Conservation (phyloP, 768 basidiomycete genomes). For the Mycena indigotica region DNA sequence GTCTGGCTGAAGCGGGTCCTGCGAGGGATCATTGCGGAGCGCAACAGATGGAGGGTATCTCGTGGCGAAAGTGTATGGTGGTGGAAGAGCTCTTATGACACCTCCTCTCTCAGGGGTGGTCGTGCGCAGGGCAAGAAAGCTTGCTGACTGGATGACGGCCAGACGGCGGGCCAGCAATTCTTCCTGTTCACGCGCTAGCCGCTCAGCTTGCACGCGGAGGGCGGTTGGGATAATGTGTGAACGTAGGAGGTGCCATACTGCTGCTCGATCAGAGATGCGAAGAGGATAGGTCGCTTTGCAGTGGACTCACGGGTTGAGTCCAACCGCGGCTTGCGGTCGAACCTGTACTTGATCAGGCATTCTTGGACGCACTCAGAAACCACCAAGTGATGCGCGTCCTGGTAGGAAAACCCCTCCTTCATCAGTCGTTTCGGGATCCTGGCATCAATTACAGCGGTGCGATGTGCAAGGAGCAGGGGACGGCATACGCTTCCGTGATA, state of each 20-base stretch:
- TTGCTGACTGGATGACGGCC: background rate
- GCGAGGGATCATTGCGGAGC: background rate
- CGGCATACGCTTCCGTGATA: too few species aligned
- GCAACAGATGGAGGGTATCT: background rate
- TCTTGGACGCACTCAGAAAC: background rate
- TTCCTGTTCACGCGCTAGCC: conserved; percentile 4
- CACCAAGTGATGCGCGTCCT: background rate
- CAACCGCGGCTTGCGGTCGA: conserved; percentile 4
- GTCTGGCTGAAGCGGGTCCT: background rate
- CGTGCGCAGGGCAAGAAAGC: background rate
- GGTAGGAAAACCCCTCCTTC: background rate
- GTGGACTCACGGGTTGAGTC: conserved; percentile 6
- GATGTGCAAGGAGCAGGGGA: too few species aligned
- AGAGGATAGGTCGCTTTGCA: too few species aligned
- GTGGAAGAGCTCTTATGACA: background rate
- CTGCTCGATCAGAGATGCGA: too few species aligned
- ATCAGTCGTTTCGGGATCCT: background rate
- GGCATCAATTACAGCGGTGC: too few species aligned
- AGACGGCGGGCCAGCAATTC: background rate
- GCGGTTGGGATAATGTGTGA: conserved; percentile 1
- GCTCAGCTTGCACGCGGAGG: background rate
- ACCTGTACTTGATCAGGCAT: background rate
- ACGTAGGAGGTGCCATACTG: conserved; percentile 9
- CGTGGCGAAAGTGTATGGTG: conserved; percentile 1
- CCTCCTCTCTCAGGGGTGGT: background rate